Percentiles rank a stretch among this genome's conserved stretches.
These are phyloP conservation scores for Bruguiera gymnorhiza DNA, from an alignment of 345 rosid genomes.

Conservation along the genomic window DNA sequence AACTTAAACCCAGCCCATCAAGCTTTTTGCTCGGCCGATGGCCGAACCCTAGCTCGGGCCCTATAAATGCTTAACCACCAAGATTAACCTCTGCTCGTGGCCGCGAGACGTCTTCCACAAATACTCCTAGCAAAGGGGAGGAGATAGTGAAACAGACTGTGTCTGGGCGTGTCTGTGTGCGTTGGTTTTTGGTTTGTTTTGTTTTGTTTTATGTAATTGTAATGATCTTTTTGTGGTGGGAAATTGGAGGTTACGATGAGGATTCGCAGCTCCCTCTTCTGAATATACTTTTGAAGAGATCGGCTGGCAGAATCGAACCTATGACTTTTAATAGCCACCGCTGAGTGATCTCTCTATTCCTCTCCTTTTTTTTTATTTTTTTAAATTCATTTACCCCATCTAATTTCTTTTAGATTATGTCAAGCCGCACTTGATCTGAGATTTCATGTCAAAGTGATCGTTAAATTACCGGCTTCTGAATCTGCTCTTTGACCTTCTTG, in stretches of 20 bases:
- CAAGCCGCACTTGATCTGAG: slow-evolving; percentile 50
- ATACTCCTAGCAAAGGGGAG: too few species aligned
- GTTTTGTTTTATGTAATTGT: not conserved
- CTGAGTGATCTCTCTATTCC: slow-evolving; percentile 41
- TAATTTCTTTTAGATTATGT: not conserved
- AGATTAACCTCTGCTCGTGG: too few species aligned
- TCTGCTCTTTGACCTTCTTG: slow-evolving; percentile 12
- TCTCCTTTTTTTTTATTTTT: too few species aligned
- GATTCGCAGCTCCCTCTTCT: slow-evolving; percentile 70
- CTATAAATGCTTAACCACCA: not conserved
- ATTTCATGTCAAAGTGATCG: slow-evolving; percentile 36
- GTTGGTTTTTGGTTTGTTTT: not conserved
- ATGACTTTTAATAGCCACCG: slow-evolving; percentile 33
- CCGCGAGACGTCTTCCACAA: too few species aligned
- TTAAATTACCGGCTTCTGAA: slow-evolving; percentile 43
- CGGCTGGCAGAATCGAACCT: slow-evolving; percentile 77
- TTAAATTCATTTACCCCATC: not conserved
- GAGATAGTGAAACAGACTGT: too few species aligned
- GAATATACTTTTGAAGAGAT: slow-evolving; percentile 42
- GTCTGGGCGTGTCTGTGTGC: too few species aligned
- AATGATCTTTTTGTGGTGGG: not conserved
- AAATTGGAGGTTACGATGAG: slow-evolving; percentile 41
- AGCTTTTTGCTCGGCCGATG: too few species aligned
- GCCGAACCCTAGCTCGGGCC: not conserved
- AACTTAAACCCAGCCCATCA: too few species aligned